Base-by-base conservation (phyloP, 2,329 filamentous ascomycete species). In the Penicillium sp. region DNA sequence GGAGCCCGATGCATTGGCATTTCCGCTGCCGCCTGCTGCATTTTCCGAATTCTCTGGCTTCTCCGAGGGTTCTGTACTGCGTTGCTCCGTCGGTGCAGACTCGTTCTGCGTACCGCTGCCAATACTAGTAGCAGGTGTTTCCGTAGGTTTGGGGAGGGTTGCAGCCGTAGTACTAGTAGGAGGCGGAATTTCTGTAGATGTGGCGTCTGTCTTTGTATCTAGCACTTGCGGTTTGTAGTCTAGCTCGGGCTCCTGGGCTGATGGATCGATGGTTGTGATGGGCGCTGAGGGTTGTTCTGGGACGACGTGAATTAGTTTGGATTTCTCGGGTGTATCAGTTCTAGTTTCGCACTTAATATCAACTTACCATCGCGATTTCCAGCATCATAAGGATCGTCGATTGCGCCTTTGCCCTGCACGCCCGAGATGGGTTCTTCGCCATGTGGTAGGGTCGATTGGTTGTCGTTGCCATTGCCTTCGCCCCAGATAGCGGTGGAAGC, bases 301-400 rank as follows among this genome's bases (percentile, higher is more conserved):
- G 14, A 9, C 5, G n/a, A n/a, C 26, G 10, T 36, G 23, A 37
- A 16, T 51, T 45, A 55, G 42, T 23, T 40, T 26, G 11, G 14
- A 7, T 7, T 37, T 6, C 4, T 37, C 5, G 9, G 31, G 31
- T 14, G n/a, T n/a, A n/a, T n/a, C n/a, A n/a, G n/a, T n/a, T n/a
- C n/a, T n/a, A n/a, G n/a, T n/a, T n/a, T n/a, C n/a, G n/a, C n/a
- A n/a, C n/a, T n/a, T n/a, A n/a, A n/a, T n/a, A n/a, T n/a, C n/a
- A 40, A 60, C 75, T 62, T 71, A 85, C 79, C 82, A 77, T 84
- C 81, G n/a, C 83, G 75, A 71, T 94, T 94, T 45, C 91, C 91
- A 54, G 85, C 85, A 68, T 94, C 91, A 65, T 87, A 95, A 0
- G 91, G 91, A 70, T 93, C 87, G 11, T 83, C 84, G 39, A 79